A percentile compares a stretch with the other conserved stretches of the same genome.
phyloP scores from a whole-genome alignment of 306 rosid species.

The Rosa lucieae region DNA sequence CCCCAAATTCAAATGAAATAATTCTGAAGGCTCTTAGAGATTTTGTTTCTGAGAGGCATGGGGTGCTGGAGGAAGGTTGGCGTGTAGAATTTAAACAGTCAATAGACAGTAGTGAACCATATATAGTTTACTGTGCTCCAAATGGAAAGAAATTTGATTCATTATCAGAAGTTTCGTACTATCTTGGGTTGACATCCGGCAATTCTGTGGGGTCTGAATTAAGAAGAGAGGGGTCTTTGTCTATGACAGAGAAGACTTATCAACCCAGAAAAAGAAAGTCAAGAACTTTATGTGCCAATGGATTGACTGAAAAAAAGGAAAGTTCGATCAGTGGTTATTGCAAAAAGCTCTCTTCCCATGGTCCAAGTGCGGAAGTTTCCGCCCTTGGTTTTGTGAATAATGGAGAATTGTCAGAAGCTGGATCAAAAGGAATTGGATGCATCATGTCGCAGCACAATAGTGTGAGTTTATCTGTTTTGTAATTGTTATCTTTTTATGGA shows the following conservation, averaged over 20 bases:
- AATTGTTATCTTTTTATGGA: constrained; percentile 22
- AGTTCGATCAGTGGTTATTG: constrained; percentile 34
- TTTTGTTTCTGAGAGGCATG: constrained; percentile 76
- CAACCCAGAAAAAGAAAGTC: constrained; percentile 70
- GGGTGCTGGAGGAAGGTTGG: constrained; percentile 96
- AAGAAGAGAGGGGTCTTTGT: constrained; percentile 53
- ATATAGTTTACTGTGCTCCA: constrained; percentile 93
- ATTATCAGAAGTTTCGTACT: constrained; percentile 88
- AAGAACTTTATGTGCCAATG: constrained; percentile 49
- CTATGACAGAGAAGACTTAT: constrained; percentile 48
- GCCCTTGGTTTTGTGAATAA: constrained; percentile 39
- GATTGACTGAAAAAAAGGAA: constrained; percentile 62
- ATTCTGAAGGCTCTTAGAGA: constrained; percentile 91
- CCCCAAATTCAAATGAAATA: constrained; percentile 56
- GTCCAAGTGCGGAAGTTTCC: constrained; percentile 35
- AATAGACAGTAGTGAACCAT: constrained; percentile 56
- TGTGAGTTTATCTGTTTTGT: constrained; percentile 48
- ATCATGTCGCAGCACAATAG: constrained; percentile 35
- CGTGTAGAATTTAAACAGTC: constrained; percentile 82
- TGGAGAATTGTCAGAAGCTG: constrained; percentile 43
- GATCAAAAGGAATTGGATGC: constrained; percentile 39
- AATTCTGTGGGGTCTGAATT: constrained; percentile 54
- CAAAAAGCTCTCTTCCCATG: constrained; percentile 53
- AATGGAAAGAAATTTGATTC: constrained; percentile 94
- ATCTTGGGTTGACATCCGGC: constrained; percentile 73